Base-by-base conservation (phyloP, 129 eudicot species). In the Flaveria sonorensis region DNA sequence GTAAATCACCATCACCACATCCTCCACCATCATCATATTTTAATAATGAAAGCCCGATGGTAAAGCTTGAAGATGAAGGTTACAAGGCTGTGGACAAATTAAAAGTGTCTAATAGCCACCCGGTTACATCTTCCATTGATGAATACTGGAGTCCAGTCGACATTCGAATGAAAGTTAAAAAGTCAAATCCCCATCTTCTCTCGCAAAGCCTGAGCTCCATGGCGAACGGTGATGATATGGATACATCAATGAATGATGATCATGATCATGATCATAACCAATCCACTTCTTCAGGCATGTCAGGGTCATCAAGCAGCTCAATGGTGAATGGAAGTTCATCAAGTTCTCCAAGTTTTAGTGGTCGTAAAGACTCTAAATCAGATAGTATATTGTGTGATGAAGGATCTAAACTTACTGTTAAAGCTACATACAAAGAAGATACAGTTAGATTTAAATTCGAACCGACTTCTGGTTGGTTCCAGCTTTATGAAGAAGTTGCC, bases 401-500 rank as follows among this genome's bases (percentile, higher is more conserved):
- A 36, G 87, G 88, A 19, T 82, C 86, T 2, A 87, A 79, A 79
- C 74, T 94, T 5, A 84, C 91, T 2, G 88, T 91, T 14, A 94
- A 91, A 72, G 98, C 92, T 32, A 86, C 90, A 16, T 91, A 87
- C 43, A 86, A 81, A 62, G 97, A 87, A 8, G 93, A 94, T 52
- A 91, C 90, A 10, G 70, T 91, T 21, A 71, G 93, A 73, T 94
- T 94, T 64, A 94, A 94, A 75, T 94, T 84, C 21, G 89, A 88
- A 5, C 88, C 91, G 12, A 70, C 75, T 11, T 77, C 82, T 10
- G 97, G 97, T n/a, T 88, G 91, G 79, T 80, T 86, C 72, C 92
- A 87, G 74, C 90, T 94, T 4, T 89, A 89, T 66, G 97, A 91
- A 63, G 96, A 91, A 82, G 92, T 94, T 55, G 93, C 92, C 10